Percentiles rank a stretch among this genome's conserved stretches.
Conservation (phyloP, 2,329 filamentous ascomycete genomes). For the Arthroderma sp. region DNA sequence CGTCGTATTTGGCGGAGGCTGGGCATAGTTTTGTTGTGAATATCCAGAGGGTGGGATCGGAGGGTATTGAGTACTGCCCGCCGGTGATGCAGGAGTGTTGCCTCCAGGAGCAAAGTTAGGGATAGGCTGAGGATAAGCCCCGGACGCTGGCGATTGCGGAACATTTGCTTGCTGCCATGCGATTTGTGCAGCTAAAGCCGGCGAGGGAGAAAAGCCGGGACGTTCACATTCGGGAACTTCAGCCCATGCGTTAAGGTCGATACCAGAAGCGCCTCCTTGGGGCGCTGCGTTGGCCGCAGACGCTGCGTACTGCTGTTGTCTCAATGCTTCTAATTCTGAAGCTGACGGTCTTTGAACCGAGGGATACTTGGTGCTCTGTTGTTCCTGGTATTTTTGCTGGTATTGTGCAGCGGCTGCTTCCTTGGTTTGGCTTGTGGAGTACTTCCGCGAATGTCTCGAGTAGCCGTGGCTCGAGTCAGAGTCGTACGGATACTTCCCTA, state of each 20-base stretch:
- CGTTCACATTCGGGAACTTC: constrained; percentile 28
- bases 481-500: constrained; percentile 6
- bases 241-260: constrained; percentile 20
- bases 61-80: constrained; percentile 7
- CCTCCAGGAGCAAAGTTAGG: constrained; percentile 10
- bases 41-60: constrained; percentile 22
- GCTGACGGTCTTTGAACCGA: no score
- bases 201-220: constrained; percentile 29
- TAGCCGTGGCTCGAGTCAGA: constrained; percentile 12
- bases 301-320: no score
- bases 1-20: constrained; percentile 2
- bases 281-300: no score
- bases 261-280: neutral
- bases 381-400: no score
- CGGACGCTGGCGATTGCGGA: no score
- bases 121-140: constrained; percentile 12
- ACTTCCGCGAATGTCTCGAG: neutral
- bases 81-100: neutral
- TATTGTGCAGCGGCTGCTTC: constrained; percentile 1
- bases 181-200: neutral
- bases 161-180: no score
- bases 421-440: constrained; percentile 5
- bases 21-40: constrained; percentile 12
- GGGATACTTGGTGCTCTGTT: no score
- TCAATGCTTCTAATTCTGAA: no score